A percentile compares a stretch with the other conserved stretches of the same genome.
Conservation (phyloP, 768 basidiomycete genomes). For the Phylloporus rhodoxanthus region DNA sequence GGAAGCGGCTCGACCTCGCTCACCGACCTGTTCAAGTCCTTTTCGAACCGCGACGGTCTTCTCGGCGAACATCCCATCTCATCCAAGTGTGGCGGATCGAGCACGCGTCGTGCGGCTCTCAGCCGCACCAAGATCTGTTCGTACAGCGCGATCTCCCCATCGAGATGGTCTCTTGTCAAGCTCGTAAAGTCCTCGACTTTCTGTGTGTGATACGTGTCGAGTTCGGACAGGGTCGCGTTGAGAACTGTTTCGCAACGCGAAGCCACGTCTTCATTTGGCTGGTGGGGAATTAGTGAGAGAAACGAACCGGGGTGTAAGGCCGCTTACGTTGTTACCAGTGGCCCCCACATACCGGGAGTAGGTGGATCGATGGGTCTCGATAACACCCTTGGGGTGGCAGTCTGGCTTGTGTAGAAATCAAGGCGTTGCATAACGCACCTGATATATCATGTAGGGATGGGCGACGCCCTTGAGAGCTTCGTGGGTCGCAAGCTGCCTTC, state of each 20-base stretch:
- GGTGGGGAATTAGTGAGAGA: slow-evolving; percentile 5
- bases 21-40: slow-evolving; percentile 57
- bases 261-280: slow-evolving; percentile 61
- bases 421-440: slow-evolving; percentile 36
- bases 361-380: slow-evolving; percentile 72
- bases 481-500: slow-evolving; percentile 67
- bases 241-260: slow-evolving; percentile 82
- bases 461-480: slow-evolving; percentile 71
- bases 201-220: slow-evolving; percentile 73
- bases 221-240: slow-evolving; percentile 84
- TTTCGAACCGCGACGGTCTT: slow-evolving; percentile 70
- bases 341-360: slow-evolving; percentile 60
- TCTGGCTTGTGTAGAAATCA: not conserved
- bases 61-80: slow-evolving; percentile 47
- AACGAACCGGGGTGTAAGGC: not conserved
- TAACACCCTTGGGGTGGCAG: slow-evolving; percentile 43
- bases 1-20: slow-evolving; percentile 41
- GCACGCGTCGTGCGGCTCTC: slow-evolving; percentile 47
- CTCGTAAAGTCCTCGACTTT: slow-evolving; percentile 63
- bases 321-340: slow-evolving; percentile 26
- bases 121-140: slow-evolving; percentile 65
- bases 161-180: slow-evolving; percentile 61
- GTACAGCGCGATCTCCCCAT: slow-evolving; percentile 71
- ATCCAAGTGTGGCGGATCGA: slow-evolving; percentile 45
- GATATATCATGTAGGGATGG: slow-evolving; percentile 68